Conservation (phyloP, 1,284 basidiomycete species). For the Trametes hirsuta region DNA sequence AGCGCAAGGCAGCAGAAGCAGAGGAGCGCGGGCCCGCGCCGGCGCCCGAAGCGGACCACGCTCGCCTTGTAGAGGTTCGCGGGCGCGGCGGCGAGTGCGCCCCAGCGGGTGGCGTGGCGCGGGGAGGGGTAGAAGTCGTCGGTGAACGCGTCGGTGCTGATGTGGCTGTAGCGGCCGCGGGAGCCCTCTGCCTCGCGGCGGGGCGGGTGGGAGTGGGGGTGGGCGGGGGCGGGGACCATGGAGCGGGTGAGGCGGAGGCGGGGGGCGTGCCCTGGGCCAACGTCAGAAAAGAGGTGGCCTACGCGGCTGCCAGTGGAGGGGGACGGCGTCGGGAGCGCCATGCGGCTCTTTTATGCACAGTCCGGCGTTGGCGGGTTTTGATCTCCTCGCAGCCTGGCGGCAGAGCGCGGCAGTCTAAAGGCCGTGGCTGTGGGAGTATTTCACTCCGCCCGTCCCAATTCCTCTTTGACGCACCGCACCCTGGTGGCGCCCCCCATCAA, state of each 20-base stretch:
- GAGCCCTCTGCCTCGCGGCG: constrained; percentile 10
- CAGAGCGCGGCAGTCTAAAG: neutral
- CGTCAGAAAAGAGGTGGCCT: neutral
- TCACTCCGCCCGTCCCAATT: too few relatives aligned
- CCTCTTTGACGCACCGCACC: too few relatives aligned
- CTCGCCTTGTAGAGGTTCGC: constrained; percentile 60
- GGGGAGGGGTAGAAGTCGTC: constrained; percentile 32
- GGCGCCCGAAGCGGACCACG: constrained; percentile 60
- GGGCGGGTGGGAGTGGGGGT: constrained; percentile 3
- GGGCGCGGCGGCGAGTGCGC: constrained; percentile 52
- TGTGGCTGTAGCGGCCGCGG: constrained; percentile 35
- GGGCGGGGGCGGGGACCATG: constrained; percentile 13
- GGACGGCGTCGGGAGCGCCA: constrained; percentile 11
- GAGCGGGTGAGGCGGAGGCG: constrained; percentile 6
- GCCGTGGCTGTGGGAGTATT: neutral
- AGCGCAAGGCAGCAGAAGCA: constrained; percentile 52
- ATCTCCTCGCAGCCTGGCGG: neutral
- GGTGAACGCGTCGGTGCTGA: constrained; percentile 60
- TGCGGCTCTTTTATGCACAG: neutral
- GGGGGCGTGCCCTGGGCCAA: neutral
- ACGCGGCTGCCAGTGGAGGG: too few relatives aligned
- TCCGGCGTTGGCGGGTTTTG: neutral
- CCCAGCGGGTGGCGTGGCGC: constrained; percentile 13
- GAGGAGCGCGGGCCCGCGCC: constrained; percentile 53
- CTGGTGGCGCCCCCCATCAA: too few relatives aligned